Percentiles rank a stretch among this genome's conserved stretches.
Conservation (phyloP, 2,329 filamentous ascomycete genomes). For the Coniochaeta sp. region DNA sequence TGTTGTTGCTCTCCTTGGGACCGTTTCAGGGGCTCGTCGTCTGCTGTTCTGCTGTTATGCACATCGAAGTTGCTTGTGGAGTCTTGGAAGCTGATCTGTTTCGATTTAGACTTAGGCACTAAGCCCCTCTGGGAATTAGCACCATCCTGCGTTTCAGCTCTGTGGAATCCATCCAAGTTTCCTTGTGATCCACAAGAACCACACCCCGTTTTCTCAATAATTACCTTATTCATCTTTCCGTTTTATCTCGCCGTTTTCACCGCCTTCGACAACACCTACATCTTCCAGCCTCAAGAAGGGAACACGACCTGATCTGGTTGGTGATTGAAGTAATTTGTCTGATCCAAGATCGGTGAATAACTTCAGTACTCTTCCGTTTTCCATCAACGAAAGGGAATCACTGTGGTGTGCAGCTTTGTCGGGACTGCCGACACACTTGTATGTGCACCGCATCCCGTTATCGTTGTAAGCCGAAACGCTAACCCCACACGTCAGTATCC, state of each 20-base stretch:
- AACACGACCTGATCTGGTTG: background rate
- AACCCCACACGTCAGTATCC: background rate
- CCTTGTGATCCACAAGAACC: background rate
- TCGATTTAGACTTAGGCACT: constrained; percentile 8
- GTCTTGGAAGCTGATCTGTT: constrained; percentile 10
- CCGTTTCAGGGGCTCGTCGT: background rate
- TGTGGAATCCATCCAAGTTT: background rate
- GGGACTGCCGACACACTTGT: background rate
- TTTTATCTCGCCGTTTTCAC: background rate
- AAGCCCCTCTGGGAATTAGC: constrained; percentile 2
- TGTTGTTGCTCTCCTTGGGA: background rate
- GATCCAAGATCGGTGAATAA: background rate
- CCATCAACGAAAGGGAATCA: too few species aligned
- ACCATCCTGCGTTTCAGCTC: background rate
- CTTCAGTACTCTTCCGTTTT: background rate
- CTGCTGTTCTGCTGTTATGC: constrained; percentile 1
- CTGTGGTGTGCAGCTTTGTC: background rate
- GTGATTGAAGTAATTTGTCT: background rate
- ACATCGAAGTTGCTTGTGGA: constrained; percentile 1
- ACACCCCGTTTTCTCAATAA: background rate
- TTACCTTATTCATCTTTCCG: background rate
- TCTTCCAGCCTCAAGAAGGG: background rate
- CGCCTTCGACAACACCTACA: too few species aligned
- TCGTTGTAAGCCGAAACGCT: background rate
- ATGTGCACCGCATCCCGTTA: background rate